Evolutionary conservation across 257 asterid species (phyloP).

Genomic region (Haberlea rhodopensis): DNA sequence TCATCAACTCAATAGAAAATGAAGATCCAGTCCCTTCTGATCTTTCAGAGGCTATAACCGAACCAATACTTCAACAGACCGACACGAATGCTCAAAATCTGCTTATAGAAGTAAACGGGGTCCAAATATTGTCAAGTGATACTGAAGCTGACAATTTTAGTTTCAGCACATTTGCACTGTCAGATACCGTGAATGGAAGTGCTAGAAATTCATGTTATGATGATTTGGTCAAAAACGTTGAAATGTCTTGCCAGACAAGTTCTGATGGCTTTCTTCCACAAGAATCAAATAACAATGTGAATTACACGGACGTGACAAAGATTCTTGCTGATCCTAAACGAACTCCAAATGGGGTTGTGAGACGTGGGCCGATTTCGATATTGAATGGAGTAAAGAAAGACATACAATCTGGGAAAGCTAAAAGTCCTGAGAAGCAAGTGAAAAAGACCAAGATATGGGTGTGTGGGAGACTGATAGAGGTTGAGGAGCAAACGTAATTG

Average conservation of each 20-base stretch:
- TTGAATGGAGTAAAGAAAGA: constrained; percentile 26
- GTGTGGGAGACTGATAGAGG: constrained; percentile 80
- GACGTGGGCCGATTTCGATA: constrained; percentile 12
- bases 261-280: constrained; percentile 30
- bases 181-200: constrained; percentile 39
- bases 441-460: constrained; percentile 68
- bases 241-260: constrained; percentile 21
- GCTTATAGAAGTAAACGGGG: constrained; percentile 47
- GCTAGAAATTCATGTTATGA: constrained; percentile 23
- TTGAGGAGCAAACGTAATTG: constrained; percentile 46
- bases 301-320: constrained; percentile 22
- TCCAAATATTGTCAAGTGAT: constrained; percentile 34
- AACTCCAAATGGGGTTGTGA: constrained; percentile 30
- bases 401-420: constrained; percentile 18
- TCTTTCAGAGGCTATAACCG: constrained; percentile 27
- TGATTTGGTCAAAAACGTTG: constrained; percentile 29
- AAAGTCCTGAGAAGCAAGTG: constrained; percentile 15
- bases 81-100: constrained; percentile 22
- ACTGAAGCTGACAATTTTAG: constrained; percentile 23
- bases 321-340: constrained; percentile 22
- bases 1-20: constrained; percentile 50
- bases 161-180: constrained; percentile 27
- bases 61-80: constrained; percentile 10
- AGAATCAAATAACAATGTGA: constrained; percentile 21
- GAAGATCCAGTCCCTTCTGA: constrained; percentile 30